Evolutionary conservation across 2,329 filamentous ascomycete species (phyloP).

Genomic region (Fusarium irregulare): DNA sequence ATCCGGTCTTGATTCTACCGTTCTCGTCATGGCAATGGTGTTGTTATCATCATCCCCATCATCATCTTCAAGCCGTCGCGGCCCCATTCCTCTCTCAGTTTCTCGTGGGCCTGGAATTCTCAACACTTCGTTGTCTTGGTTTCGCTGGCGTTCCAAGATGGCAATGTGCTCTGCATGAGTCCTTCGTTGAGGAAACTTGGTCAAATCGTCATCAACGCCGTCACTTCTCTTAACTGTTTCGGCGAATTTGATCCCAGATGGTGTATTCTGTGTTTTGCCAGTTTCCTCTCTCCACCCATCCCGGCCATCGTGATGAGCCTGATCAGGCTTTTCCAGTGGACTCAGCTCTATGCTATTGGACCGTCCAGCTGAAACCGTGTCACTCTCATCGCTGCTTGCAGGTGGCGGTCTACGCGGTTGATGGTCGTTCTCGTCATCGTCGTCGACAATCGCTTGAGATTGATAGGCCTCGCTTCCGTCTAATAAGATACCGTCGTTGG

Average conservation of each 20-base stretch:
- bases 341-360: slow-evolving; percentile 43
- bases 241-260: slow-evolving; percentile 71
- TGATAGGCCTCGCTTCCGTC: slow-evolving; percentile 46
- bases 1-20: slow-evolving; percentile 45
- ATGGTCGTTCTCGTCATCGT: slow-evolving; percentile 49
- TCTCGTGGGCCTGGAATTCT: slow-evolving; percentile 93
- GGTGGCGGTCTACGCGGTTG: slow-evolving; percentile 41
- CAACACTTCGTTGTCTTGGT: slow-evolving; percentile 78
- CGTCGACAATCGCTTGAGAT: slow-evolving; percentile 42
- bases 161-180: slow-evolving; percentile 84
- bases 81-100: slow-evolving; percentile 83
- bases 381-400: slow-evolving; percentile 53
- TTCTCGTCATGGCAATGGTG: slow-evolving; percentile 43
- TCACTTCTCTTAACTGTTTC: slow-evolving; percentile 72
- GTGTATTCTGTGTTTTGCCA: slow-evolving; percentile 26
- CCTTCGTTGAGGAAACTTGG: slow-evolving; percentile 57
- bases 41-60: slow-evolving; percentile 52
- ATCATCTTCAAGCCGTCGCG: slow-evolving; percentile 63
- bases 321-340: slow-evolving; percentile 37
- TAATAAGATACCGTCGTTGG: slow-evolving; percentile 69
- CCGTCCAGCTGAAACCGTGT: slow-evolving; percentile 48
- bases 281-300: slow-evolving; percentile 18
- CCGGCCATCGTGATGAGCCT: slow-evolving; percentile 22
- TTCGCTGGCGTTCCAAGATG: slow-evolving; percentile 86
- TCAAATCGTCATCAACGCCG: slow-evolving; percentile 60